phyloP scores from a whole-genome alignment of 495 filamentous ascomycete genomes.

The Xylaria acuta region DNA sequence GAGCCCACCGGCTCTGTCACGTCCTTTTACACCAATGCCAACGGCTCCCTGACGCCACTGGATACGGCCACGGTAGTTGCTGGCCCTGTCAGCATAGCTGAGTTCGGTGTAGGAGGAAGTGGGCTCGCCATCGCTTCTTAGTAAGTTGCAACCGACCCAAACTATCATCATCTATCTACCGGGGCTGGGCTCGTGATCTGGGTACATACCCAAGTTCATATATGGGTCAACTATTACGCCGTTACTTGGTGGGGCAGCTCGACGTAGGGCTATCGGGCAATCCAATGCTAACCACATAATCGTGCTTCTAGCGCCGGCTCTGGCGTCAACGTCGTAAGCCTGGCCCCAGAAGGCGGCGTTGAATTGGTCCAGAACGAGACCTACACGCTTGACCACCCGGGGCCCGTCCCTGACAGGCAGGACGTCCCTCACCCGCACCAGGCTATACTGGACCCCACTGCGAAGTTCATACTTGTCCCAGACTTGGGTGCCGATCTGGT shows the following conservation, averaged over 20 bases:
- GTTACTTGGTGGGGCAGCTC: neutral
- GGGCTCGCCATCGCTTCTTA: constrained; percentile 57
- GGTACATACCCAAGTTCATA: neutral
- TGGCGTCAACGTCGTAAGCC: constrained; percentile 37
- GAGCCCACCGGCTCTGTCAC: constrained; percentile 50
- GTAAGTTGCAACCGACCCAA: constrained; percentile 45
- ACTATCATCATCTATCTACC: constrained; percentile 21
- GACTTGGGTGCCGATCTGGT: constrained; percentile 77
- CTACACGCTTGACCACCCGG: constrained; percentile 58
- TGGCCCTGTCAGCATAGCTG: constrained; percentile 54
- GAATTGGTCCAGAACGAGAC: constrained; percentile 53
- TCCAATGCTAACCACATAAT: constrained; percentile 6
- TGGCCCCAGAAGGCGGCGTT: constrained; percentile 39
- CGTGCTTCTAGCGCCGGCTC: constrained; percentile 35
- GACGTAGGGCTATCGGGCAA: neutral
- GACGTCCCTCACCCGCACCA: constrained; percentile 74
- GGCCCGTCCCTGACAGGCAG: constrained; percentile 61
- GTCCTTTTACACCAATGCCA: constrained; percentile 44
- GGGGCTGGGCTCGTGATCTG: constrained; percentile 22
- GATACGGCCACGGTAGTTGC: constrained; percentile 40
- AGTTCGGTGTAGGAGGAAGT: constrained; percentile 48
- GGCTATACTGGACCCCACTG: constrained; percentile 72
- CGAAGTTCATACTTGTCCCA: constrained; percentile 66
- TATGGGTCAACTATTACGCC: neutral
- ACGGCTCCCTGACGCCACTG: constrained; percentile 46